Base-by-base conservation (phyloP, 2,329 filamentous ascomycete species). In the Chaetomiaceae sp. region DNA sequence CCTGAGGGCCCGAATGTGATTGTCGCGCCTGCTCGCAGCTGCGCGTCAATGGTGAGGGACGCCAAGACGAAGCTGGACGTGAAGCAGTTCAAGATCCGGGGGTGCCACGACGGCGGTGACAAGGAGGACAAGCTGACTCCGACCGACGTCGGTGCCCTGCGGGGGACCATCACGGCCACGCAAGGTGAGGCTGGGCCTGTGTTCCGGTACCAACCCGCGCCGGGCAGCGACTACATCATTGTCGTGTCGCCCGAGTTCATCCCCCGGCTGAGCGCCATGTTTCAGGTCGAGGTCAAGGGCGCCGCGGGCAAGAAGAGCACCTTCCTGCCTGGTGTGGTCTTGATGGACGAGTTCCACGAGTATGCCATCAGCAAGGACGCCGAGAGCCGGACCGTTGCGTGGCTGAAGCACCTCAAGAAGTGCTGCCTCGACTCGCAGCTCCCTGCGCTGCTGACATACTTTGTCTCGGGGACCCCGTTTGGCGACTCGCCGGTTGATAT, bases 331-430 rank as follows among this genome's bases (percentile, higher is more conserved):
- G 58, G 58, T 8, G 42, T 60, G 23, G 37, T 63, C 6, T 39
- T 63, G 42, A 47, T 62, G 36, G 61, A 63, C 43, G 61, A 63
- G 56, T 63, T 61, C 50, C 60, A 63, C 57, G 58, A 63, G 53
- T 61, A 62, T 15, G 39, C 27, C 22, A 25, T n/a, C 14, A 17
- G 20, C 39, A 37, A 20, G 31, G 29, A 51, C 17, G 23, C 37
- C 2, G 42, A 48, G 14, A 53, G 31, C 37, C 31, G 25, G 6
- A 44, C 40, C 1, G 20, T 55, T 5, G 31, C 38, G 11, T 63
- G 61, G 60, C 56, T 63, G 8, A 43, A 58, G 40, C 40, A 50
- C n/a, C 44, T 62, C n/a, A 59, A 57, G 53, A 46, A 20, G 37
- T 45, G 44, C 34, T 45, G 50, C 20, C 42, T 51, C 6, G 51